A percentile compares a stretch with the other conserved stretches of the same genome.
phyloP scores from a whole-genome alignment of 768 basidiomycete genomes.

The Xanthoconium purpureum region DNA sequence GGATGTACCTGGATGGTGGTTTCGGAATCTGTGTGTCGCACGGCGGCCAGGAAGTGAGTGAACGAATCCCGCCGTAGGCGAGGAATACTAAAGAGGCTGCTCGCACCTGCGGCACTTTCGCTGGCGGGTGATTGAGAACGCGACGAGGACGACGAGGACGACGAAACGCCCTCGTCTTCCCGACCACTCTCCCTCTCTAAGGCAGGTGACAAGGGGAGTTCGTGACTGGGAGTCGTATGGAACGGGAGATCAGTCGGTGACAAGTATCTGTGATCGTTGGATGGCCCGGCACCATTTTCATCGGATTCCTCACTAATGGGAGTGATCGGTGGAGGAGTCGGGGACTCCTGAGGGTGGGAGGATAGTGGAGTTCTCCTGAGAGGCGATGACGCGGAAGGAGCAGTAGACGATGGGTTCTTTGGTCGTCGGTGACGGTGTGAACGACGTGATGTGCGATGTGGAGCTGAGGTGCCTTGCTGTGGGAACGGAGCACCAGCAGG shows the following conservation, averaged over 20 bases:
- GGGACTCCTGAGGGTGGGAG: slow-evolving; percentile 46
- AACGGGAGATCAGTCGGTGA: slow-evolving; percentile 65
- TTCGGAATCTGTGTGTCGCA: slow-evolving; percentile 65
- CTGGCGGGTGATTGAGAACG: slow-evolving; percentile 58
- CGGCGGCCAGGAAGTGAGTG: slow-evolving; percentile 59
- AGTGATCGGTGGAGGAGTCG: slow-evolving; percentile 64
- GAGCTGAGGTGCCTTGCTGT: slow-evolving; percentile 36
- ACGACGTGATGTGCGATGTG: slow-evolving; percentile 45
- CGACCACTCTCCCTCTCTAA: slow-evolving; percentile 22
- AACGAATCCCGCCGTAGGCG: slow-evolving; percentile 62
- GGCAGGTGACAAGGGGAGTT: slow-evolving; percentile 43
- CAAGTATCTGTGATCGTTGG: slow-evolving; percentile 49
- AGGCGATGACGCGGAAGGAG: slow-evolving; percentile 60
- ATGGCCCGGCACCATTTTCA: slow-evolving; percentile 49
- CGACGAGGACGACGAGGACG: slow-evolving; percentile 32
- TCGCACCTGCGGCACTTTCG: slow-evolving; percentile 70
- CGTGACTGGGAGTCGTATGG: slow-evolving; percentile 48
- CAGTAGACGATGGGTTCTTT: slow-evolving; percentile 36
- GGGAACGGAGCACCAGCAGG: slow-evolving; percentile 36
- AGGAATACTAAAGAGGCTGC: slow-evolving; percentile 74
- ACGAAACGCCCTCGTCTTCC: slow-evolving; percentile 28
- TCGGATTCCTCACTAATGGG: slow-evolving; percentile 68
- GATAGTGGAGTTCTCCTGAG: slow-evolving; percentile 51
- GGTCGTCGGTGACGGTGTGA: slow-evolving; percentile 60
- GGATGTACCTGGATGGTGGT: slow-evolving; percentile 69